Percentiles rank a stretch among this genome's conserved stretches.
phyloP scores from a whole-genome alignment of 352 stramenopile genomes.

The Pythium monospermum region DNA sequence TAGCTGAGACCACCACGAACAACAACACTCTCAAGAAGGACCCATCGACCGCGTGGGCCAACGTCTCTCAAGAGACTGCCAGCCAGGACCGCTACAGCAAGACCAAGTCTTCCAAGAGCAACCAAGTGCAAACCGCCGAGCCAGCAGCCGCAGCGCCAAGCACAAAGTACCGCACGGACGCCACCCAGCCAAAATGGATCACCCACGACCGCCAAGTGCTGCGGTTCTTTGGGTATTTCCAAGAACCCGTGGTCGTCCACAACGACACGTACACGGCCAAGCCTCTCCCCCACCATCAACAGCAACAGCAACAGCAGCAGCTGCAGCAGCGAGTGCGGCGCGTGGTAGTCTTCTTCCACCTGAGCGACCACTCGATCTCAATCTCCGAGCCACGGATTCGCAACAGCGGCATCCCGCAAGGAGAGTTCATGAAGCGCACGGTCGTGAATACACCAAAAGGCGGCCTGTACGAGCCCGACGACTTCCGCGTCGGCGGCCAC shows the following conservation, averaged over 20 bases:
- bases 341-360: conserved; percentile 78
- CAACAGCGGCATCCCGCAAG: conserved; percentile 88
- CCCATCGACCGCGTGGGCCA: conserved; percentile 9
- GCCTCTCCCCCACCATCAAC: background rate
- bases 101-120: conserved; percentile 11
- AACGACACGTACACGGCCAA: conserved; percentile 11
- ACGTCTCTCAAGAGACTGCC: conserved; percentile 7
- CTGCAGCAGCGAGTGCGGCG: conserved; percentile 34
- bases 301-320: conserved; percentile 14
- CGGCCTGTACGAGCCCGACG: conserved; percentile 41
- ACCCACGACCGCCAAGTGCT: conserved; percentile 80
- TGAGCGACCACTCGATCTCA: conserved; percentile 78
- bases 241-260: conserved; percentile 52
- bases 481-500: conserved; percentile 78
- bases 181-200: conserved; percentile 54
- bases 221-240: conserved; percentile 89
- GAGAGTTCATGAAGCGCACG: conserved; percentile 83
- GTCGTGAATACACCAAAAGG: conserved; percentile 31
- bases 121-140: conserved; percentile 11
- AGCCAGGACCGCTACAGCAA: conserved; percentile 6
- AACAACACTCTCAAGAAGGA: conserved; percentile 1
- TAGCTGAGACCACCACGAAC: conserved; percentile 7
- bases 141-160: conserved; percentile 16
- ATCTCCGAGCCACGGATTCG: conserved; percentile 80
- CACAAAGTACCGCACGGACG: conserved; percentile 43